Percentiles rank a stretch among this genome's conserved stretches.
These are phyloP conservation scores for Penicillium angulare DNA, from an alignment of 495 filamentous ascomycete species.

Conservation along the genomic window DNA sequence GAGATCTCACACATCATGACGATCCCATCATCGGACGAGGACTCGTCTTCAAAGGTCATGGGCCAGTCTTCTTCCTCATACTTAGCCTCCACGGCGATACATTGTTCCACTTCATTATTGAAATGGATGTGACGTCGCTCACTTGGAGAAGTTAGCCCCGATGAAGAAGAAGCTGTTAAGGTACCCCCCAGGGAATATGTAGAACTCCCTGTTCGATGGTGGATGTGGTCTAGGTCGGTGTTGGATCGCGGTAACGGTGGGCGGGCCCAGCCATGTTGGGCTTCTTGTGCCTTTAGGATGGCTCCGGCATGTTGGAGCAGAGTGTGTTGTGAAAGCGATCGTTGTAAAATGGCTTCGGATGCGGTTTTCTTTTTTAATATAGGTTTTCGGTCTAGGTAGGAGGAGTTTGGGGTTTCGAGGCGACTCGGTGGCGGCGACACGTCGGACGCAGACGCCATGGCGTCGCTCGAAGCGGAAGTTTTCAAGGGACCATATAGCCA, in stretches of 20 bases:
- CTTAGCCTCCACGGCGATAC: conserved; percentile 88
- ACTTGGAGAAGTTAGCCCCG: conserved; percentile 60
- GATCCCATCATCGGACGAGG: conserved; percentile 71
- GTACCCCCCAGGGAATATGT: conserved; percentile 31
- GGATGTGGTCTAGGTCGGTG: conserved; percentile 60
- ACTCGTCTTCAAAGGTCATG: conserved; percentile 53
- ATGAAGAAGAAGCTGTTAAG: conserved; percentile 37
- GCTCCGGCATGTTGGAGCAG: conserved; percentile 92
- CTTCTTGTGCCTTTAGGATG: conserved; percentile 86
- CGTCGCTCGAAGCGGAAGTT: conserved; percentile 49
- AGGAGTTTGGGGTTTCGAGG: conserved; percentile 79
- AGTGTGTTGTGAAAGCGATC: conserved; percentile 85
- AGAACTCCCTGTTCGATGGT: conserved; percentile 40
- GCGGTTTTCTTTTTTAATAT: conserved; percentile 96
- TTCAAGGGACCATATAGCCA: conserved; percentile 97
- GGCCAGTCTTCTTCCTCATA: conserved; percentile 63
- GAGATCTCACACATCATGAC: conserved; percentile 76
- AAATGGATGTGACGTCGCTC: conserved; percentile 91
- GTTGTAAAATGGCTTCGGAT: conserved; percentile 92
- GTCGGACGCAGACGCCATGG: conserved; percentile 31
- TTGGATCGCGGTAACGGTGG: conserved; percentile 52
- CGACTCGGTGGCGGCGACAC: conserved; percentile 55
- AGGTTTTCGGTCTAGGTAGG: conserved; percentile 82
- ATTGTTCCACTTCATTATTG: conserved; percentile 92
- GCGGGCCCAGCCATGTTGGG: conserved; percentile 47